These are phyloP conservation scores for Fusarium verticillioides DNA, from an alignment of 2,329 filamentous ascomycete species.

Conservation along the genomic window DNA sequence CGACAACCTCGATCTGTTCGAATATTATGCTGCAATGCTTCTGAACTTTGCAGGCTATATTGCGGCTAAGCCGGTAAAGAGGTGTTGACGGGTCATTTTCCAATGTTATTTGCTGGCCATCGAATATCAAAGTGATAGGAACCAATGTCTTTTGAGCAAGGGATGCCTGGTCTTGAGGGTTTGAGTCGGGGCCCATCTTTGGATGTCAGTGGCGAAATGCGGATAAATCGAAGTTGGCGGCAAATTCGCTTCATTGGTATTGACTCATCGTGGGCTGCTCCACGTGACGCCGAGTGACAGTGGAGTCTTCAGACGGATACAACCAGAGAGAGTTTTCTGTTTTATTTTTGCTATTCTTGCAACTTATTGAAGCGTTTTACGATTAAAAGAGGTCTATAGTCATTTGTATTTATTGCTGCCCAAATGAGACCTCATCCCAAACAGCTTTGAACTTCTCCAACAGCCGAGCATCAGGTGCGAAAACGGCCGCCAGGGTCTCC, in stretches of 20 bases:
- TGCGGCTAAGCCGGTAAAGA: slow-evolving; percentile 25
- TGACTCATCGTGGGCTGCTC: neutral
- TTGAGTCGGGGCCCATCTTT: neutral
- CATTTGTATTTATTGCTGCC: neutral
- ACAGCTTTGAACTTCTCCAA: neutral
- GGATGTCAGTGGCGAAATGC: neutral
- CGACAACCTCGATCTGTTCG: slow-evolving; percentile 12
- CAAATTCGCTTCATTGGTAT: neutral
- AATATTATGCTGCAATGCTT: slow-evolving; percentile 17
- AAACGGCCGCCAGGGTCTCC: neutral
- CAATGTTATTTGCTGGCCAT: slow-evolving; percentile 5
- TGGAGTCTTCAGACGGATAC: neutral
- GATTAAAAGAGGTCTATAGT: neutral
- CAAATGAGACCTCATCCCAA: slow-evolving; percentile 8
- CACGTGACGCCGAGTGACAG: slow-evolving; percentile 4
- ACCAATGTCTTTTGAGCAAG: accelerated
- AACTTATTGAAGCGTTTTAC: neutral
- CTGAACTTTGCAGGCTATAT: slow-evolving; percentile 1
- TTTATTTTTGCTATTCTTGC: accelerated
- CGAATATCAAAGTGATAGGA: slow-evolving; percentile 3
- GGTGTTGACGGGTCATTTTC: neutral
- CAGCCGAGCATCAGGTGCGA: neutral
- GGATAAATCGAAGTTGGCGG: neutral
- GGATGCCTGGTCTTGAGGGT: neutral
- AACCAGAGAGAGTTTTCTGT: neutral